phyloP scores from a whole-genome alignment of 164 flowering plant species.

The Piper longum region DNA sequence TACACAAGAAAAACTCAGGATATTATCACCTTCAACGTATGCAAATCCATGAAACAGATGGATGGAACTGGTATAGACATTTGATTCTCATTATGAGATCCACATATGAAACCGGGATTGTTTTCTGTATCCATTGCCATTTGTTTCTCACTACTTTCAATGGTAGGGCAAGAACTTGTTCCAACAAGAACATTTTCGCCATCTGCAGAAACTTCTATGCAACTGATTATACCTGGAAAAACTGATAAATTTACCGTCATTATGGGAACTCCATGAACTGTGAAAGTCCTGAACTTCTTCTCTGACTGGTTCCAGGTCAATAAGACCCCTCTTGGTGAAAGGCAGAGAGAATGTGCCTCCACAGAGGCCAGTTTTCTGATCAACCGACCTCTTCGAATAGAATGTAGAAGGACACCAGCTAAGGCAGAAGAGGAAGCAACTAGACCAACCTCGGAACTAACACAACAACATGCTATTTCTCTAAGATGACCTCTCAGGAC shows the following conservation, averaged over 20 bases:
- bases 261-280: slow-evolving; percentile 64
- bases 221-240: slow-evolving; percentile 40
- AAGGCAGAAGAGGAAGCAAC: slow-evolving; percentile 67
- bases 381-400: slow-evolving; percentile 73
- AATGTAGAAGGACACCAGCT: slow-evolving; percentile 76
- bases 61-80: slow-evolving; percentile 53
- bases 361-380: slow-evolving; percentile 51
- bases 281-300: slow-evolving; percentile 42
- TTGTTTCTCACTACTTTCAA: slow-evolving; percentile 8
- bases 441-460: slow-evolving; percentile 73
- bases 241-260: slow-evolving; percentile 37
- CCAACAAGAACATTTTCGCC: slow-evolving; percentile 68
- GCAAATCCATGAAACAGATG: slow-evolving; percentile 68
- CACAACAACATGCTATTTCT: slow-evolving; percentile 68
- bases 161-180: slow-evolving; percentile 21
- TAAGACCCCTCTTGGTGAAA: slow-evolving; percentile 68
- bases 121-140: slow-evolving; percentile 3
- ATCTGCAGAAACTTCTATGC: slow-evolving; percentile 81
- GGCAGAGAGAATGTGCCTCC: slow-evolving; percentile 63
- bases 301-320: slow-evolving; percentile 63
- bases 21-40: slow-evolving; percentile 51
- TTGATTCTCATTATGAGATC: slow-evolving; percentile 17
- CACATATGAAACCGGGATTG: slow-evolving; percentile 11
- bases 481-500: slow-evolving; percentile 75
- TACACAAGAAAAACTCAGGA: no score